These are phyloP conservation scores for Gynostemma pentaphyllum DNA, from an alignment of 306 rosid species.

Conservation along the genomic window DNA sequence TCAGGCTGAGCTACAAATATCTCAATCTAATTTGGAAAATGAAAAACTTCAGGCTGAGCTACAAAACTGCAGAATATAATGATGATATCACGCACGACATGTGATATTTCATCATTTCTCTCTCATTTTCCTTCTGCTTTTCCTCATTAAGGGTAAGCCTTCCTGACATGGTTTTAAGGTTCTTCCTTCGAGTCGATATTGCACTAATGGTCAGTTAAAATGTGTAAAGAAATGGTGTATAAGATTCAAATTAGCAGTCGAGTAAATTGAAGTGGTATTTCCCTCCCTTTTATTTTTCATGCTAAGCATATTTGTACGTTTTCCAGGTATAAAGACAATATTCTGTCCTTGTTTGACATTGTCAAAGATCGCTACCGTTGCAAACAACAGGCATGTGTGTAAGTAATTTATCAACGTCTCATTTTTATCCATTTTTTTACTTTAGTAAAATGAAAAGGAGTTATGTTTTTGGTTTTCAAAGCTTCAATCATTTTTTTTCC, in stretches of 20 bases:
- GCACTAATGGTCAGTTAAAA: too few relatives aligned
- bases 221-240: background rate
- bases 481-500: background rate
- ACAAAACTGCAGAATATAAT: conserved; percentile 15
- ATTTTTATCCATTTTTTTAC: too few relatives aligned
- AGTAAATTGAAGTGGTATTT: background rate
- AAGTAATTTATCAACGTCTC: conserved; percentile 37
- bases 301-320: background rate
- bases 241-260: background rate
- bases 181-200: background rate
- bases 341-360: conserved; percentile 94
- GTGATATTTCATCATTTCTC: background rate
- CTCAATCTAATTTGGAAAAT: conserved; percentile 74
- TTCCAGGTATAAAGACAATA: conserved; percentile 80
- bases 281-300: background rate
- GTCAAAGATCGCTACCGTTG: conserved; percentile 74
- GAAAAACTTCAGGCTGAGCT: conserved; percentile 88
- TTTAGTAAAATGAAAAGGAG: background rate
- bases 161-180: background rate
- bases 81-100: too few relatives aligned
- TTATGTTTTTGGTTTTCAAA: background rate
- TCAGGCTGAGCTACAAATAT: conserved; percentile 68
- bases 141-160: background rate
- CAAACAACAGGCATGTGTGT: conserved; percentile 74
- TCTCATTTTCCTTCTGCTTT: background rate